These are phyloP conservation scores for Aplosporella prunicola DNA, from an alignment of 2,329 filamentous ascomycete genomes.

Conservation along the genomic window DNA sequence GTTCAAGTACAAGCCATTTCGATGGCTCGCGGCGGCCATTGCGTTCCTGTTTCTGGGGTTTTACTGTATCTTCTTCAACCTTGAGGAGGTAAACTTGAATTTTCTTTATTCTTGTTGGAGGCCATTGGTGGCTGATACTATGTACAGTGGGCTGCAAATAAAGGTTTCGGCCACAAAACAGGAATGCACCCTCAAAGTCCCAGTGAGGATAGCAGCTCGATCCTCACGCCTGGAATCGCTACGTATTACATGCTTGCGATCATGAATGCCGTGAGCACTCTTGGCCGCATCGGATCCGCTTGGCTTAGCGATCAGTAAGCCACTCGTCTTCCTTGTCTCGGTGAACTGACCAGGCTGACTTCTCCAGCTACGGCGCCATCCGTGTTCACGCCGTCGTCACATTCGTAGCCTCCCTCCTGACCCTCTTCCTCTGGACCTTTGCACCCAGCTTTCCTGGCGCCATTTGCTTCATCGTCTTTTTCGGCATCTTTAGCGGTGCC, in stretches of 20 bases:
- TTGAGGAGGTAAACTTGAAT: slow-evolving; percentile 35
- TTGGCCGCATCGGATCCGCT: slow-evolving; percentile 38
- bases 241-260: slow-evolving; percentile 42
- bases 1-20: slow-evolving; percentile 34
- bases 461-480: slow-evolving; percentile 40
- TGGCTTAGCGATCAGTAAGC: slow-evolving; percentile 33
- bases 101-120: background rate
- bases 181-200: slow-evolving; percentile 11
- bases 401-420: slow-evolving; percentile 32
- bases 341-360: background rate
- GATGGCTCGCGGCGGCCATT: slow-evolving; percentile 37
- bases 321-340: background rate
- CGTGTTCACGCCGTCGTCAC: slow-evolving; percentile 38
- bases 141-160: slow-evolving; percentile 35
- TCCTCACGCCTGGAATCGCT: slow-evolving; percentile 25
- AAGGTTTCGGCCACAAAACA: slow-evolving; percentile 33
- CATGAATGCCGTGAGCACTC: slow-evolving; percentile 41
- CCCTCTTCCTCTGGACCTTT: slow-evolving; percentile 36
- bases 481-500: slow-evolving; percentile 39
- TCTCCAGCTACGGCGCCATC: slow-evolving; percentile 31
- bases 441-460: slow-evolving; percentile 29
- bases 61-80: slow-evolving; percentile 44
- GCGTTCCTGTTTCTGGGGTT: slow-evolving; percentile 43
- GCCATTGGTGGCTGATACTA: slow-evolving; percentile 13
- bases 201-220: slow-evolving; percentile 11